Evolutionary conservation across 106 monocot genomes (phyloP).

Genomic region (Gastrodia elata): DNA sequence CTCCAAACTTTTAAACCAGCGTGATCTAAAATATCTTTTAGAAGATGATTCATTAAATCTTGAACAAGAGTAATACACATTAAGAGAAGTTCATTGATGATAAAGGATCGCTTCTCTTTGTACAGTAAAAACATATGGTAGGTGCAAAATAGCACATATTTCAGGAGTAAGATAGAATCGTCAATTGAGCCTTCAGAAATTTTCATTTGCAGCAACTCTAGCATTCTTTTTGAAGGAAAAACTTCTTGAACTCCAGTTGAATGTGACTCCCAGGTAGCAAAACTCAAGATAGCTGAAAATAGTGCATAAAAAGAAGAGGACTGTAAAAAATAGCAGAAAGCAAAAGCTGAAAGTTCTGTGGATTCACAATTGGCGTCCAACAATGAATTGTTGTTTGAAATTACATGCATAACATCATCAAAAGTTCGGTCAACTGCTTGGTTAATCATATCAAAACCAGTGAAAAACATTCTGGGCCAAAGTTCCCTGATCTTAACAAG

Average conservation of each 20-base stretch:
- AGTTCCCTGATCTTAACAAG: slow-evolving; percentile 31
- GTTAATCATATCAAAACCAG: slow-evolving; percentile 29
- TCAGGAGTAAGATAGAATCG: slow-evolving; percentile 31
- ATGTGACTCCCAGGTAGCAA: slow-evolving; percentile 15
- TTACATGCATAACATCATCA: not conserved
- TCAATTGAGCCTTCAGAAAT: slow-evolving; percentile 27
- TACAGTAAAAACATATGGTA: slow-evolving; percentile 31
- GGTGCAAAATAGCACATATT: slow-evolving; percentile 65
- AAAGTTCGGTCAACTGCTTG: slow-evolving; percentile 1
- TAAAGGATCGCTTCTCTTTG: slow-evolving; percentile 14
- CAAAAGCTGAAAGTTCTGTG: slow-evolving; percentile 28
- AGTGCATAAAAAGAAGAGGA: slow-evolving; percentile 56
- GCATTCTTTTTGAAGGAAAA: slow-evolving; percentile 25
- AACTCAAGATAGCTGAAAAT: slow-evolving; percentile 41
- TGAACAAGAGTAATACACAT: slow-evolving; percentile 42
- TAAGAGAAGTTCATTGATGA: slow-evolving; percentile 33
- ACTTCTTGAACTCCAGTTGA: slow-evolving; percentile 16
- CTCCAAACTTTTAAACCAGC: slow-evolving; percentile 7
- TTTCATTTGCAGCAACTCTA: slow-evolving; percentile 50
- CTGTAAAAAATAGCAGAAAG: slow-evolving; percentile 45
- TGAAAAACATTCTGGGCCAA: slow-evolving; percentile 51
- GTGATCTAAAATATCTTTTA: slow-evolving; percentile 8
- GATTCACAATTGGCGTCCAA: slow-evolving; percentile 4
- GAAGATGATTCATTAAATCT: slow-evolving; percentile 36
- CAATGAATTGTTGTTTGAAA: not conserved